A percentile compares a stretch with the other conserved stretches of the same genome.
Conservation (phyloP, 2,329 filamentous ascomycete genomes). For the Alternaria triticina region DNA sequence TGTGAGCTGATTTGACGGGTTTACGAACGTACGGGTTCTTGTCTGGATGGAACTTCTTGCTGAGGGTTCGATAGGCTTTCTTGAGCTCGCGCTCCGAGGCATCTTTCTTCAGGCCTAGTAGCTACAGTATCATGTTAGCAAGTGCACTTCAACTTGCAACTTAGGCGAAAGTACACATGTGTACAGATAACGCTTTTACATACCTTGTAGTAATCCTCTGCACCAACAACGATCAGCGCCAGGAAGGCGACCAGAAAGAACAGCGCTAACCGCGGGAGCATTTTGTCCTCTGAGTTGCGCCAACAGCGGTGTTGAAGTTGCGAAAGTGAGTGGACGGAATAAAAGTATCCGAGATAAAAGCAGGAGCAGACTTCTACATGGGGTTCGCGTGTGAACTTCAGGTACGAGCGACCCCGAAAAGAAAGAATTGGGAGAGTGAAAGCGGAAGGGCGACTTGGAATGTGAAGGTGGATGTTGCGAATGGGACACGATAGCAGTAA, state of each 20-base stretch:
- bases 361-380: constrained; percentile 21
- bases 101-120: constrained; percentile 79
- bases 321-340: constrained; percentile 28
- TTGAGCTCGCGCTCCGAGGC: constrained; percentile 91
- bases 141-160: not conserved
- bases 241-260: constrained; percentile 53
- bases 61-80: constrained; percentile 86
- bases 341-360: constrained; percentile 15
- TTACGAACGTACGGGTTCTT: constrained; percentile 84
- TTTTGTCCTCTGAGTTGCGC: constrained; percentile 36
- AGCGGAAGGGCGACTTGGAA: constrained; percentile 5
- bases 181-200: constrained; percentile 7
- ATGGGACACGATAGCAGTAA: constrained; percentile 37
- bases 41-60: constrained; percentile 96
- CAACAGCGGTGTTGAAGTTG: constrained; percentile 14
- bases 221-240: constrained; percentile 53
- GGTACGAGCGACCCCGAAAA: constrained; percentile 9
- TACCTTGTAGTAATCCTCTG: constrained; percentile 82
- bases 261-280: constrained; percentile 53
- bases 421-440: not conserved
- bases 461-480: constrained; percentile 16
- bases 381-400: constrained; percentile 2
- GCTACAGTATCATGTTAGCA: constrained; percentile 56
- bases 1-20: constrained; percentile 9
- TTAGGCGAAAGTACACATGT: not conserved